Percentiles rank a stretch among this genome's conserved stretches.
phyloP scores from a whole-genome alignment of 2,329 filamentous ascomycete species.

The Talaromyces albobiverticillius region DNA sequence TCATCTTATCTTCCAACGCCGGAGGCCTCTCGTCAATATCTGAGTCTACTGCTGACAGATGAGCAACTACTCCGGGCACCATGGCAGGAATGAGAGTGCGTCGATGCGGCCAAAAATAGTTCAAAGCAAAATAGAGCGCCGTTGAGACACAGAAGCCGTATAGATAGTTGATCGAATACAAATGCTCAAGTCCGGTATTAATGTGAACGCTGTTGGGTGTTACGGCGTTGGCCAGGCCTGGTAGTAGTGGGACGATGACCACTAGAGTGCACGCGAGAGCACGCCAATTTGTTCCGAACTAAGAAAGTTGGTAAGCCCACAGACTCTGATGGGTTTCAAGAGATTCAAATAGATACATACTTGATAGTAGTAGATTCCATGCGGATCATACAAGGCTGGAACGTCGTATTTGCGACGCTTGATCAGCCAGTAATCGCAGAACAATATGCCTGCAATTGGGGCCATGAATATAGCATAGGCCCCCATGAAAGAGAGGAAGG shows the following conservation, averaged over 20 bases:
- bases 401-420: constrained; percentile 13
- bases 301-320: not conserved
- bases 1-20: not conserved
- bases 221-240: constrained; percentile 9
- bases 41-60: constrained; percentile 2
- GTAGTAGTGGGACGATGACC: constrained; percentile 9
- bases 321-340: no score
- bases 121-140: constrained; percentile 10
- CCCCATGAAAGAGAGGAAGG: constrained; percentile 12
- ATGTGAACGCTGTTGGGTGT: constrained; percentile 5
- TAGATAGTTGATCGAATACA: constrained; percentile 13
- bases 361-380: constrained; percentile 11
- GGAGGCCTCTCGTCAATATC: constrained; percentile 1
- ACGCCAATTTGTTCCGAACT: constrained; percentile 14
- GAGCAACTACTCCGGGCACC: constrained; percentile 8
- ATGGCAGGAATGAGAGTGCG: constrained; percentile 11
- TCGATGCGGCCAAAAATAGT: constrained; percentile 11
- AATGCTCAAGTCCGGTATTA: constrained; percentile 2
- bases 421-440: constrained; percentile 13
- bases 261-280: constrained; percentile 8
- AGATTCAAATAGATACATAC: not conserved
- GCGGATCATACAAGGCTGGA: constrained; percentile 12
- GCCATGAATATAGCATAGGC: constrained; percentile 14
- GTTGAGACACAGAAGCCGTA: constrained; percentile 10
- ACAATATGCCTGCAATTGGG: constrained; percentile 11